Percentiles rank a stretch among this genome's conserved stretches.
Evolutionary conservation across 805 yeast species (phyloP).

Genomic region (Lachancea dasiensis): DNA sequence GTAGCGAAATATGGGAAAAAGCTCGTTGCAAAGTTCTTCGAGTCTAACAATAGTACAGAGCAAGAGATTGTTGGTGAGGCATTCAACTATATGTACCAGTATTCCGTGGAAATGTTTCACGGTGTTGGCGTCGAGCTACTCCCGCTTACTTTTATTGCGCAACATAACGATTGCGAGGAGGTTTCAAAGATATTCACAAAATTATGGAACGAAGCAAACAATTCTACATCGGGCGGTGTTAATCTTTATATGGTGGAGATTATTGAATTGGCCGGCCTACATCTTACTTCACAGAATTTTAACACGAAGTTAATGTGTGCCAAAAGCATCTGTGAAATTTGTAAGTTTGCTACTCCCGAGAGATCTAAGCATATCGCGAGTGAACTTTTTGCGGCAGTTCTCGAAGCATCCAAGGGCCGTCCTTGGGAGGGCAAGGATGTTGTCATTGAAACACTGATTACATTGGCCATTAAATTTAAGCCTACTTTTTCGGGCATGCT

Average conservation of each 20-base stretch:
- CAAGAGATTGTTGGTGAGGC: constrained; percentile 55
- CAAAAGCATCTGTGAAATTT: constrained; percentile 53
- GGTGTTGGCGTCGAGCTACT: constrained; percentile 56
- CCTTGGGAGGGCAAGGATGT: constrained; percentile 86
- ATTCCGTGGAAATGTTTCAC: constrained; percentile 63
- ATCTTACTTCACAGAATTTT: constrained; percentile 56
- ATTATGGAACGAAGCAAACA: constrained; percentile 74
- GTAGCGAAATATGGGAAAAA: constrained; percentile 48
- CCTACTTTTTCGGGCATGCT: constrained; percentile 30
- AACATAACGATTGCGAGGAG: constrained; percentile 53
- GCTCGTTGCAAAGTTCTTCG: constrained; percentile 55
- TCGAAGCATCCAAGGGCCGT: constrained; percentile 65
- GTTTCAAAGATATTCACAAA: constrained; percentile 47
- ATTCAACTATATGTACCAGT: constrained; percentile 57
- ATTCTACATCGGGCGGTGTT: constrained; percentile 67
- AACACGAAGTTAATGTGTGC: constrained; percentile 66
- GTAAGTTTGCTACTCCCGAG: constrained; percentile 39
- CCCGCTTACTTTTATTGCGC: constrained; percentile 76
- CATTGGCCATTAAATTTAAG: constrained; percentile 45
- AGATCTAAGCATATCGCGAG: constrained; percentile 27
- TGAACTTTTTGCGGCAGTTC: constrained; percentile 45
- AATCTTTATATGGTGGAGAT: constrained; percentile 69
- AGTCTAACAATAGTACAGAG: constrained; percentile 36
- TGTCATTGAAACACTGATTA: constrained; percentile 63
- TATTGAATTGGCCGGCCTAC: constrained; percentile 40